Base-by-base conservation (phyloP, 148 eudicot species). In the Camellia sinensis region DNA sequence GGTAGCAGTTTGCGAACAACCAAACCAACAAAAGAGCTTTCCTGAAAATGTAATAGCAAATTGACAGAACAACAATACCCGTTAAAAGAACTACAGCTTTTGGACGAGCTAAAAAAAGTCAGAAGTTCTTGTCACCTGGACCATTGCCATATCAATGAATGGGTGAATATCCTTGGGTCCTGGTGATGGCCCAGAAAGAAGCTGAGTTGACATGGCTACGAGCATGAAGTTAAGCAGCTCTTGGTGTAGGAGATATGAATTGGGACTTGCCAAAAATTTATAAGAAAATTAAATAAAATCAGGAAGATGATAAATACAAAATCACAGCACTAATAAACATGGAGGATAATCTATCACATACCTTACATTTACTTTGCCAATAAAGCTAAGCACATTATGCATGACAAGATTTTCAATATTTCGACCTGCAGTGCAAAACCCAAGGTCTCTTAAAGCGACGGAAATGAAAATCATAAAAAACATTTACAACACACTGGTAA, bases 181-280 rank as follows among this genome's bases (percentile, higher is more conserved):
- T 40, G 93, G 92, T 40, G 98, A 90, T 82, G 97, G 92, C 83
- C 91, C 93, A 80, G 90, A 89, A 74, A 88, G 91, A 87, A 95
- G 97, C 86, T 93, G 97, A 81, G 97, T 93, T 75, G 99, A 93
- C 93, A 89, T 88, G 86, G 97, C 88, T 63, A 90, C 88, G 62
- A 95, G 89, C 89, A 93, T 77, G 89, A 95, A 92, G 81, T 92
- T 87, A 65, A 93, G 97, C 84, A 95, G 92, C 81, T 92, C 99
- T 67, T 84, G 89, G 79, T 95, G 97, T 71, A 95, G 89, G 79
- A 88, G 87, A 83, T 87, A 92, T 60, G 97, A 92, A 56, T 73
- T 72, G 76, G 92, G 88, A 82, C 99, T 93, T 68, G 86, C 84
- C 59, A 60, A 57, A 87, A 69, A 44, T 21, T n/a, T 40, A 29